Base-by-base conservation (phyloP, 2,329 filamentous ascomycete species). In the Fusarium nurragi region DNA sequence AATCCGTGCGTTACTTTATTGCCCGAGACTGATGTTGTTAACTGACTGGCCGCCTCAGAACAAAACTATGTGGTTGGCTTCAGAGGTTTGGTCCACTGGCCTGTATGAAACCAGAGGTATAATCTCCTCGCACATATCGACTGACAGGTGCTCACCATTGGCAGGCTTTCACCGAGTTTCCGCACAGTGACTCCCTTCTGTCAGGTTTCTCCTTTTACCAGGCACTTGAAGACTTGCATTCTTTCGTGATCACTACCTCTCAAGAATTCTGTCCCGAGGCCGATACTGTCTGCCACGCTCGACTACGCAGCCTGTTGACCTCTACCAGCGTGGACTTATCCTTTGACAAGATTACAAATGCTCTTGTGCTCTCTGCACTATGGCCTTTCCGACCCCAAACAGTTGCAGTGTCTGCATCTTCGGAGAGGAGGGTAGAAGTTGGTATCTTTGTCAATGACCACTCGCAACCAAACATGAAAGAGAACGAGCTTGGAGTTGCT, bases 311-410 rank as follows among this genome's bases (percentile, higher is more conserved):
- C 36, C 73, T 85, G 13, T 72, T 76, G 48, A 78, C 79, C 3
- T 90, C 90, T 9, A 83, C 85, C 55, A 87, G 86, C 19, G 71
- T 97, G 11, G 93, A 97, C 74, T 80, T 97, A 40, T 91, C 94
- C 57, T 94, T 88, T 74, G 90, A 94, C 72, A 70, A 85, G 22
- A 86, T 86, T 55, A 88, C 89, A 3, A 85, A 90, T 66, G 80
- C 86, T 2, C 75, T 94, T 22, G 87, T 86, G 40, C 60, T 93
- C 10, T 89, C 87, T 3, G 87, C 84, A 25, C 80, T 88, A 50
- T 95, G 89, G 88, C 80, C 85, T 2, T 77, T 83, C 49, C 72
- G 72, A 30, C 65, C 70, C 18, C 81, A 81, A 28, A 69, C 72
- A 3, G 60, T 87, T 18, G 71, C 73, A 2, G 78, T 82, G 13